These are phyloP conservation scores for Calocybe gambosa DNA, from an alignment of 1,284 basidiomycete genomes.

Conservation along the genomic window DNA sequence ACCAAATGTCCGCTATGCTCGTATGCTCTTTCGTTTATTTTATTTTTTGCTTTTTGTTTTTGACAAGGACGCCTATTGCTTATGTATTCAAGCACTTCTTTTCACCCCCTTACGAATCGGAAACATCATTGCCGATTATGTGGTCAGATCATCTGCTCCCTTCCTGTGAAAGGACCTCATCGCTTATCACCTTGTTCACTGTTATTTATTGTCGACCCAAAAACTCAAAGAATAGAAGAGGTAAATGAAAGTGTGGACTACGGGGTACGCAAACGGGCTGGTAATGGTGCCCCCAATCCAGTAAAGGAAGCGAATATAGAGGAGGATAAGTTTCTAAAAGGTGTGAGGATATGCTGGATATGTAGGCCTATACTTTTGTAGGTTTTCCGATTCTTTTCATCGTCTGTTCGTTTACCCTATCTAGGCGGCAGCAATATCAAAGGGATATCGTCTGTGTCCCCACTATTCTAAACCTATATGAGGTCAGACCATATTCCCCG, in stretches of 20 bases:
- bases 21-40: too few relatives aligned
- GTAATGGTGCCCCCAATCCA: constrained; percentile 12
- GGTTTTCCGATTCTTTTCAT: constrained; percentile 25
- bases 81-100: constrained; percentile 51
- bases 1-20: constrained; percentile 81
- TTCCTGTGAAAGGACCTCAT: constrained; percentile 73
- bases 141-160: constrained; percentile 87
- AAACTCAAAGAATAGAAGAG: constrained; percentile 73
- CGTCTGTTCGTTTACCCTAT: neutral
- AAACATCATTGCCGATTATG: constrained; percentile 98
- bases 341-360: constrained; percentile 77
- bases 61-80: neutral
- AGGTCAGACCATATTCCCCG: constrained; percentile 34
- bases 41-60: too few relatives aligned
- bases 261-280: constrained; percentile 52
- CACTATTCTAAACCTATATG: constrained; percentile 64
- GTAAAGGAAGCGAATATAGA: constrained; percentile 39
- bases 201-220: constrained; percentile 74
- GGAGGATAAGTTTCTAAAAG: constrained; percentile 76
- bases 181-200: constrained; percentile 68
- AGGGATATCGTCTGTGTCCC: constrained; percentile 63
- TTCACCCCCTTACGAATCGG: constrained; percentile 85
- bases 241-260: constrained; percentile 87
- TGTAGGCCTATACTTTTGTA: constrained; percentile 78
- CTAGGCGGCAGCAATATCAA: constrained; percentile 75